Evolutionary conservation across 1,284 basidiomycete genomes (phyloP).

Genomic region (Neotropicomus parvogracilis): DNA sequence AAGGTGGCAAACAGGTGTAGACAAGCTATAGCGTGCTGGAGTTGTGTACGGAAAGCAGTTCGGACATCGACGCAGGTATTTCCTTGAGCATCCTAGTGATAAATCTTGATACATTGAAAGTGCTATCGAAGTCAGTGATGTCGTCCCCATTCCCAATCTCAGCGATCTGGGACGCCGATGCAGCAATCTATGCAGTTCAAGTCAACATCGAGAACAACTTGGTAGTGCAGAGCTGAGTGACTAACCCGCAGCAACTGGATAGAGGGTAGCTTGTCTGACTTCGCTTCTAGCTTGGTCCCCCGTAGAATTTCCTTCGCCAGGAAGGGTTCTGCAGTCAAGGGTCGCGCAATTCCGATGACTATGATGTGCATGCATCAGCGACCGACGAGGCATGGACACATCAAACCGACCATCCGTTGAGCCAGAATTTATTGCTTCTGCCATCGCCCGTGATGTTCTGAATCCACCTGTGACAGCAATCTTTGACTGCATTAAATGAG

Average conservation of each 20-base stretch:
- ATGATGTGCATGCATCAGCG: not conserved
- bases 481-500: constrained; percentile 34
- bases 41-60: constrained; percentile 23
- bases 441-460: constrained; percentile 41
- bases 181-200: constrained; percentile 25
- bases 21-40: not conserved
- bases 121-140: constrained; percentile 31
- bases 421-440: constrained; percentile 32
- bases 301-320: constrained; percentile 38
- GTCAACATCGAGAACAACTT: not conserved
- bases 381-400: not conserved
- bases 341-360: constrained; percentile 45
- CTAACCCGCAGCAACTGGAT: constrained; percentile 31
- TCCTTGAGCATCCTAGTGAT: constrained; percentile 32
- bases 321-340: constrained; percentile 43
- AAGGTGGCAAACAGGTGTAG: not conserved
- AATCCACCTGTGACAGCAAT: constrained; percentile 49
- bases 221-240: not conserved
- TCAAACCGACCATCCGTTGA: constrained; percentile 30
- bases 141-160: constrained; percentile 34
- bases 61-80: constrained; percentile 31
- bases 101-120: constrained; percentile 33
- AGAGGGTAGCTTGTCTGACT: constrained; percentile 27
- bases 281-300: constrained; percentile 34
- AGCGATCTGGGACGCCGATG: constrained; percentile 30